Evolutionary conservation across 371 early-diverging fungal species (phyloP), one percentile per base, ranked within the genome.

Genomic region (Umbelopsis sp.): DNA sequence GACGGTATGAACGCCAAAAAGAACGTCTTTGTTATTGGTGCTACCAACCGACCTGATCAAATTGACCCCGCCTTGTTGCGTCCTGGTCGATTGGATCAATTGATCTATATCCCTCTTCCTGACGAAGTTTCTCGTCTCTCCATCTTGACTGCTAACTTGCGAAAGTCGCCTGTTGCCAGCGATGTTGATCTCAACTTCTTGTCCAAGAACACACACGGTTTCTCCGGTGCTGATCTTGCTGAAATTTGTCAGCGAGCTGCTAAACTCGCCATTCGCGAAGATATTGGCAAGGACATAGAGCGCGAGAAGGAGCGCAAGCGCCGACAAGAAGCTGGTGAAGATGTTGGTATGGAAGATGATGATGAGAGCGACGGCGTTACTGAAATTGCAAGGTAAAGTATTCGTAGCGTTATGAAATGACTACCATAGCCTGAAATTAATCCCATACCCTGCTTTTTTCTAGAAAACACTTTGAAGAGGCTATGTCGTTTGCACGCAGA

Each of bases 171-270:
- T 22, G 81, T 99, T 22, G 79, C 94, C 65, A 67, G 78, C 18
- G 92, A 92, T 65, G 95, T 99, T 50, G 94, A 99, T 75, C 86
- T 99, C 53, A 74, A 63, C 32, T 91, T 89, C 67, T 88, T 99
- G 69, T 96, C 99, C 71, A 93, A 95, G 74, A 84, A 85, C 65
- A 97, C 99, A 8, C 90, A 94, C 68, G 99, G 99, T 35, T 99
- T 99, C 91, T 97, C 97, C 71, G 99, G 99, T 79, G 99, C 99
- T 52, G 99, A 99, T 89, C 83, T 99, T 74, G 96, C 98, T 32
- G 99, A 99, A 85, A 99, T 99, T 73, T 99, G 99, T 86, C 99
- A 99, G 85, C 93, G 99, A 72, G 98, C 99, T 44, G 96, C 97
- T 80, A 99, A 99, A 84, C 87, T 99, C 32, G 99, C 99, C 44